A percentile compares a stretch with the other conserved stretches of the same genome.
Evolutionary conservation across 495 filamentous ascomycete genomes (phyloP).

Genomic region (Cercophora sp.): DNA sequence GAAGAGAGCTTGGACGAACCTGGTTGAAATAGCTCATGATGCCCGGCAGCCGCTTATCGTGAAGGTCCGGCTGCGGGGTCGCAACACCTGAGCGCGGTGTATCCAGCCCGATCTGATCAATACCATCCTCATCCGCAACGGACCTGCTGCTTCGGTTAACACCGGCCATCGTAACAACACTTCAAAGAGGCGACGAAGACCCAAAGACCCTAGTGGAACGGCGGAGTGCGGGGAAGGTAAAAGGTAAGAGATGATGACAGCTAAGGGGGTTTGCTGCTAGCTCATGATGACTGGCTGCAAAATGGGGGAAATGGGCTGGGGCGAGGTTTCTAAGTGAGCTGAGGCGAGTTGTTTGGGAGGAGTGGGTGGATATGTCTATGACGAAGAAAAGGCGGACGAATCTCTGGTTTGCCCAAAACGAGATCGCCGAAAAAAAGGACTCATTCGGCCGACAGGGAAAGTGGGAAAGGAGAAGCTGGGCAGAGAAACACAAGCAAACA

Average conservation of each 20-base stretch:
- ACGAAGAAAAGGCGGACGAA: constrained; percentile 24
- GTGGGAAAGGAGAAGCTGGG: background rate
- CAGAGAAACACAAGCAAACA: constrained; percentile 11
- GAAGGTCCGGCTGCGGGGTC: constrained; percentile 83
- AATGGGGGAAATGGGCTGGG: constrained; percentile 21
- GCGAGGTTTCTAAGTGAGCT: constrained; percentile 19
- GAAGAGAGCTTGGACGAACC: constrained; percentile 73
- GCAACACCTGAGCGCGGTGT: constrained; percentile 80
- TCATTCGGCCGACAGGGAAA: constrained; percentile 17
- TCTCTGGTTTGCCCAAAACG: constrained; percentile 19
- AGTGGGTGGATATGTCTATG: constrained; percentile 35
- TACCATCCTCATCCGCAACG: constrained; percentile 60
- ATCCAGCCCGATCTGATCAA: constrained; percentile 75
- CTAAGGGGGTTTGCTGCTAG: constrained; percentile 24
- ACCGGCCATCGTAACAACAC: constrained; percentile 29
- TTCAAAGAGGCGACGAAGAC: constrained; percentile 7
- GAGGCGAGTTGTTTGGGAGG: constrained; percentile 23
- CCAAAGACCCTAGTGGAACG: constrained; percentile 14
- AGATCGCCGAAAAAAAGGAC: constrained; percentile 20
- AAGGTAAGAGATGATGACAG: constrained; percentile 19
- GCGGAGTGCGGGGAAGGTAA: constrained; percentile 24
- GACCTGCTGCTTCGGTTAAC: constrained; percentile 47
- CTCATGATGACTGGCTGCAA: constrained; percentile 32
- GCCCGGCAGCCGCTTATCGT: constrained; percentile 85
- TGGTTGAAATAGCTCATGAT: constrained; percentile 94